Evolutionary conservation across 2,329 filamentous ascomycete genomes (phyloP), one percentile per base, ranked within the genome.

Genomic region (Colletotrichum shisoi): DNA sequence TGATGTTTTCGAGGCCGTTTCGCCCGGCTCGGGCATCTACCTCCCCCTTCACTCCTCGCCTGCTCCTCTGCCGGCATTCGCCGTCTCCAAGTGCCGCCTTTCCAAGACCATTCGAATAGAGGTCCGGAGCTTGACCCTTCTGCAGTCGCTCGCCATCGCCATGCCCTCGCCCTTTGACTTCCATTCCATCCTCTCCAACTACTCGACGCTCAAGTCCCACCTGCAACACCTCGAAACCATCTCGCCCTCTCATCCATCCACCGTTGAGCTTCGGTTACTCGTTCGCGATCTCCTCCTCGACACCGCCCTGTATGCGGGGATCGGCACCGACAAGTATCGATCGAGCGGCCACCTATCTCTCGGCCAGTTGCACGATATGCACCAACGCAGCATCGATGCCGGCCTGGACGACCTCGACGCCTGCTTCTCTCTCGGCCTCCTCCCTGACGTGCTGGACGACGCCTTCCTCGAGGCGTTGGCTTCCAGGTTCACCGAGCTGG

Each of bases 81-180:
- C 72, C 13, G 66, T 76, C 21, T 71, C 73, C 46, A 76, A 76
- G 59, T 68, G 73, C 45, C 70, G 74, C 19, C 42, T 62, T 1
- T 60, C 51, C 12, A 71, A 69, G 19, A 69, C 56, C 0, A 72
- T 74, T 8, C 68, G 71, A 3, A 57, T 76, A 12, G 70, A 72
- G 11, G 69, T 75, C 3, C 66, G 62, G n/a, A 81, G 80, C 62
- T 74, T 78, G 42, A 76, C 76, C 19, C 75, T 82, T 58, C 76
- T 79, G 51, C 76, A 76, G 48, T 79, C 77, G 31, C 74, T 81
- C 17, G 79, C 78, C n/a, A 76, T 78, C 42, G 80, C 77, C 67
- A 77, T 81, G 31, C 57, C 62, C 4, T 58, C 69, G 7, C 64
- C 69, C 1, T 68, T 74, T 9, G 68, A 71, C 24, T 72, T 76